A percentile compares a stretch with the other conserved stretches of the same genome.
Evolutionary conservation across 805 yeast genomes (phyloP).

Genomic region (Ogataea saltuana): DNA sequence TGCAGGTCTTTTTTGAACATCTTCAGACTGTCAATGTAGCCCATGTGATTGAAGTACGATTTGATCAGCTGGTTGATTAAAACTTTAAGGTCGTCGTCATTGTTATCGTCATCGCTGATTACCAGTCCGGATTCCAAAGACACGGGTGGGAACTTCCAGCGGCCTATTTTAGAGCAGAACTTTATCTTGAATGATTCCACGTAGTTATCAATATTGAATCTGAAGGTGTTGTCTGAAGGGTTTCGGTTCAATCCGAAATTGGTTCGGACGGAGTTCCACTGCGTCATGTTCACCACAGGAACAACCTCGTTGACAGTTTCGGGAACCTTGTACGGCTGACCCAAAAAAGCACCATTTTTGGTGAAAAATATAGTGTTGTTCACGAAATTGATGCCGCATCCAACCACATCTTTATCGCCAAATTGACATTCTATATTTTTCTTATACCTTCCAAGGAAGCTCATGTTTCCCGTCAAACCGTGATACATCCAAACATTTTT

Average conservation of each 20-base stretch:
- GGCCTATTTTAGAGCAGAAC: conserved; percentile 24
- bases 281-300: conserved; percentile 50
- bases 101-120: conserved; percentile 20
- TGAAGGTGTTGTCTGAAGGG: conserved; percentile 33
- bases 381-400: conserved; percentile 78
- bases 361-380: conserved; percentile 70
- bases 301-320: conserved; percentile 34
- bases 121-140: conserved; percentile 10
- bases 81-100: conserved; percentile 21
- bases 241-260: conserved; percentile 52
- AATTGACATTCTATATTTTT: conserved; percentile 37
- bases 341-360: conserved; percentile 71
- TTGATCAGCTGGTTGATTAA: conserved; percentile 28
- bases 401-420: conserved; percentile 65
- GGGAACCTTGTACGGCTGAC: conserved; percentile 52
- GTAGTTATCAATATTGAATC: conserved; percentile 51
- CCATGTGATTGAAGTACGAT: conserved; percentile 59
- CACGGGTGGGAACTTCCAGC: conserved; percentile 16
- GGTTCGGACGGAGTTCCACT: conserved; percentile 45
- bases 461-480: conserved; percentile 5
- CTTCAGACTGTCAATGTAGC: conserved; percentile 53
- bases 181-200: conserved; percentile 40
- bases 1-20: conserved; percentile 51
- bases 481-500: conserved; percentile 6
- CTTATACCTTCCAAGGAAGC: not conserved